Evolutionary conservation across 2,329 filamentous ascomycete genomes (phyloP).

Genomic region (Cladosporium sp.): DNA sequence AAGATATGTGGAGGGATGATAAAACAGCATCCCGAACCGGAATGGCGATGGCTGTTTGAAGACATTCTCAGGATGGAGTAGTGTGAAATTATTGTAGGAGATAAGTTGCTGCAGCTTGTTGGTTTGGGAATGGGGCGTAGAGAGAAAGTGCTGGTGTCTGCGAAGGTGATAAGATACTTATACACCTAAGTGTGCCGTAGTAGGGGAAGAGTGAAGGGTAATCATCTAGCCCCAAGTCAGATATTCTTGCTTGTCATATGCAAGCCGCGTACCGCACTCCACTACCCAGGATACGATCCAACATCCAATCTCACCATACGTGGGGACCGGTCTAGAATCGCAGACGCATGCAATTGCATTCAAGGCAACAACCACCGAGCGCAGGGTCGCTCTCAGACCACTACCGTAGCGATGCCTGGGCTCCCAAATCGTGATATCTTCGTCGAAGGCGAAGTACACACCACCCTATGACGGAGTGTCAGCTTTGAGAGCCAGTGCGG

Average conservation of each 20-base stretch:
- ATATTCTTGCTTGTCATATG: background rate
- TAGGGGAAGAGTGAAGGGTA: background rate
- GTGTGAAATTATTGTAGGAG: background rate
- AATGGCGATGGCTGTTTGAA: background rate
- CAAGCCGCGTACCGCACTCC: background rate
- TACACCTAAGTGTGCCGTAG: background rate
- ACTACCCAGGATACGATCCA: background rate
- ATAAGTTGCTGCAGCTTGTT: background rate
- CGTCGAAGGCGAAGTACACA: background rate
- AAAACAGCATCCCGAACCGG: background rate
- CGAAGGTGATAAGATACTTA: background rate
- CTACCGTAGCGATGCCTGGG: background rate
- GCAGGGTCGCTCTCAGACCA: background rate
- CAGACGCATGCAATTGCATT: background rate
- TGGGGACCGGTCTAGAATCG: background rate
- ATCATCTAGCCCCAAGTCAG: background rate
- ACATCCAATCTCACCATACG: background rate
- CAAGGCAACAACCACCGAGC: background rate
- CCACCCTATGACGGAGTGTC: background rate
- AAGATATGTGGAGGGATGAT: constrained; percentile 6
- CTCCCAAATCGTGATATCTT: background rate
- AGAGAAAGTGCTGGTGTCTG: background rate
- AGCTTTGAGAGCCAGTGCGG: background rate
- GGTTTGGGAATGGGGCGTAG: background rate
- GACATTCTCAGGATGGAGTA: background rate